Conservation (phyloP, 768 basidiomycete species). For the Lactarius trivialis region DNA sequence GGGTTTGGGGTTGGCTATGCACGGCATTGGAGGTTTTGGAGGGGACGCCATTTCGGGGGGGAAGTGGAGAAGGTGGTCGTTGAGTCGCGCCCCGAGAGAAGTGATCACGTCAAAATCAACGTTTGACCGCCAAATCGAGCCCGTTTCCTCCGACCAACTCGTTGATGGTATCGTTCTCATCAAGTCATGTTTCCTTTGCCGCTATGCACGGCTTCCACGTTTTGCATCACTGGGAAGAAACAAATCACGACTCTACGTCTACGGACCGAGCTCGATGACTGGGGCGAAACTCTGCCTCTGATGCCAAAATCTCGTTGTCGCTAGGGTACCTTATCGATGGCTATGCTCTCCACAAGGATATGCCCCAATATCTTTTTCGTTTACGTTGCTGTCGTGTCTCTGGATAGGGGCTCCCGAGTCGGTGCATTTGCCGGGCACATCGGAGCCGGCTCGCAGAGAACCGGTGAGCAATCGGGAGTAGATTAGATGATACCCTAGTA, state of each 20-base stretch:
- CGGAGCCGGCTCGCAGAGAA: not conserved
- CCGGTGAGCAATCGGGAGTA: too few species aligned
- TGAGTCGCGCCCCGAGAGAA: not conserved
- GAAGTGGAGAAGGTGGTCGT: not conserved
- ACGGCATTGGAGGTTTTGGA: constrained; percentile 22
- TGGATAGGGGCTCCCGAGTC: not conserved
- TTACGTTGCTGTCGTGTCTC: not conserved
- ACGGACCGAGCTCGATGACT: not conserved
- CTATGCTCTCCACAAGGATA: not conserved
- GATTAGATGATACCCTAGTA: not conserved
- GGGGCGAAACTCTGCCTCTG: not conserved
- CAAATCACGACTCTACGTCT: not conserved
- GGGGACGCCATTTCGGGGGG: constrained; percentile 10
- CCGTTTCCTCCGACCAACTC: not conserved
- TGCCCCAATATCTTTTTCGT: not conserved
- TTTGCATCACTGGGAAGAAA: not conserved
- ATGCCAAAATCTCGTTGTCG: not conserved
- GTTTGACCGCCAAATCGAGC: not conserved
- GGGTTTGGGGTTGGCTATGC: constrained; percentile 22
- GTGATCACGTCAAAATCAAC: not conserved
- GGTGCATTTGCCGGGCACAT: not conserved
- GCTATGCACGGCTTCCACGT: not conserved
- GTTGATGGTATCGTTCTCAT: not conserved
- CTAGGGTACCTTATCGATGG: constrained; percentile 3
- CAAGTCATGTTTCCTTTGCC: not conserved